Evolutionary conservation across 257 asterid species (phyloP), one percentile per base, ranked within the genome.

Genomic region (Capsicum pubescens): DNA sequence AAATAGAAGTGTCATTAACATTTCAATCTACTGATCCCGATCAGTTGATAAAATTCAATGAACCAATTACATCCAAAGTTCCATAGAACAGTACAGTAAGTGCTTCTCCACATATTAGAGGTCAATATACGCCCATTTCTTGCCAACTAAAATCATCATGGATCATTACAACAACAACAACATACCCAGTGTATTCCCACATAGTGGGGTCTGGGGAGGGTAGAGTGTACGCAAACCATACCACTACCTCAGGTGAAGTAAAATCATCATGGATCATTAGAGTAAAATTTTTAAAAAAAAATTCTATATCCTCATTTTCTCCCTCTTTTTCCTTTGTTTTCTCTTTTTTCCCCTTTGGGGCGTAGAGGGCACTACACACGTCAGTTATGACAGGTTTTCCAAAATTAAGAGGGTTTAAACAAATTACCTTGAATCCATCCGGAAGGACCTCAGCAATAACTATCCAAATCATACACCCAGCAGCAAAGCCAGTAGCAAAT

Each of bases 401-500:
- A 74, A 46, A 48, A 74, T 74, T 52, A 76, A 13, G 81, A 52
- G 13, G 81, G 44, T 44, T 74, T 55, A 76, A 86, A 14, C 32
- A 68, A 63, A 79, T 85, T 90, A 93, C 99, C 99, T 95, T 97
- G 84, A 97, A 95, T 83, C 93, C 98, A 84, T 97, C 99, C 2
- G 98, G 99, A 82, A 97, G 97, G 76, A 97, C 97, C 94, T 96
- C 99, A 4, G 98, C 98, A 85, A 95, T 88, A 84, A 95, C 98
- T 97, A 97, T 95, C 99, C 98, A 97, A 86, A 97, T 93, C 99
- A 97, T 97, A 87, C 98, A 97, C 83, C 99, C 99, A 80, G 99
- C 99, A 79, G 99, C 99, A 86, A 97, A 97, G 72, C 98, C 99
- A 69, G 99, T 97, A 54, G 98, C 98, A 88, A 97, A 97, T 39